Evolutionary conservation across 2,329 filamentous ascomycete genomes (phyloP).

Genomic region (Alternaria longipes): DNA sequence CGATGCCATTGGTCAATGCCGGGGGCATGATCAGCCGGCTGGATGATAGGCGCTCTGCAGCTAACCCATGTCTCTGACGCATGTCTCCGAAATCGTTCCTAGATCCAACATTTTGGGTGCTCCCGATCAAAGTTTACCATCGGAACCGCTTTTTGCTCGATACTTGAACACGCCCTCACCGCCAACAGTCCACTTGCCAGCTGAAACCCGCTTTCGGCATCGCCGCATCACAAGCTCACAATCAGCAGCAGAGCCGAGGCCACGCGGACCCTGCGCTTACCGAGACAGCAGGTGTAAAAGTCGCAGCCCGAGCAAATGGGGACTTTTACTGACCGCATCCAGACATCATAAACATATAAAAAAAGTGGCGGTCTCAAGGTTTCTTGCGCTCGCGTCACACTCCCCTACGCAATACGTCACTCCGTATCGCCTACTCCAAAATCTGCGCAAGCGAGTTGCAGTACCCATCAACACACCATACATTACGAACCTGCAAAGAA

Average conservation of each 20-base stretch:
- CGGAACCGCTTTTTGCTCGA: slow-evolving; percentile 4
- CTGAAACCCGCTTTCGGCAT: slow-evolving; percentile 29
- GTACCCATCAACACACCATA: slow-evolving; percentile 16
- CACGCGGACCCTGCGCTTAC: slow-evolving; percentile 27
- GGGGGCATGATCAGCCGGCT: slow-evolving; percentile 22
- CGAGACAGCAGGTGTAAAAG: slow-evolving; percentile 29
- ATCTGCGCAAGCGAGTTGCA: slow-evolving; percentile 14
- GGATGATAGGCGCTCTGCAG: slow-evolving; percentile 6
- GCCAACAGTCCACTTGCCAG: slow-evolving; percentile 25
- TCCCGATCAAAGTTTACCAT: background rate
- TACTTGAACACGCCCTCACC: slow-evolving; percentile 12
- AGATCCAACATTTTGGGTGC: slow-evolving; percentile 26
- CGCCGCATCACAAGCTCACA: slow-evolving; percentile 45
- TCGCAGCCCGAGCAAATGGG: slow-evolving; percentile 34
- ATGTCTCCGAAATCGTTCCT: slow-evolving; percentile 7
- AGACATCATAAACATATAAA: slow-evolving; percentile 23
- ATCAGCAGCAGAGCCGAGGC: slow-evolving; percentile 36
- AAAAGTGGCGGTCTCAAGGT: slow-evolving; percentile 36
- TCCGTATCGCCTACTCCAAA: slow-evolving; percentile 27
- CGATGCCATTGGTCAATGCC: slow-evolving; percentile 35
- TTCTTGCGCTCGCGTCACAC: slow-evolving; percentile 21
- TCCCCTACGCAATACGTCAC: slow-evolving; percentile 29
- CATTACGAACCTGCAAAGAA: slow-evolving; percentile 8
- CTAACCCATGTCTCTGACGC: slow-evolving; percentile 24
- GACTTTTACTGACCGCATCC: slow-evolving; percentile 18